Conservation (phyloP, 345 rosid species). For the Brassica rapa region DNA sequence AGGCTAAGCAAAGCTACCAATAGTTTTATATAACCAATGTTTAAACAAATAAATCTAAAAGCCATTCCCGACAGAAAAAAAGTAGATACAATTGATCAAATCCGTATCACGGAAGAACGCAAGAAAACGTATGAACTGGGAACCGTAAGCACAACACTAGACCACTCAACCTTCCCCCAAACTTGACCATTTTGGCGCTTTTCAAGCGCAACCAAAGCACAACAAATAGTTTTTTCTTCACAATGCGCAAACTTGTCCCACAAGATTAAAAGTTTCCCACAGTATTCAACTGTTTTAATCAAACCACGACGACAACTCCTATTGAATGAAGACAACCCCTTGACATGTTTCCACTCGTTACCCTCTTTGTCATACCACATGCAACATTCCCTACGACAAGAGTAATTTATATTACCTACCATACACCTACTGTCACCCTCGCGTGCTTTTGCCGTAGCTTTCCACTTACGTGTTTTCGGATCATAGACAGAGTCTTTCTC, state of each 20-base stretch:
- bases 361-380: slow-evolving; percentile 9
- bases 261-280: neutral
- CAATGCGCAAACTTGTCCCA: neutral
- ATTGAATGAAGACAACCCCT: slow-evolving; percentile 2
- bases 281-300: neutral
- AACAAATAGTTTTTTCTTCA: slow-evolving; percentile 13
- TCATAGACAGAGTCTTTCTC: slow-evolving; percentile 12
- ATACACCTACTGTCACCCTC: neutral
- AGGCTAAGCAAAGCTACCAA: neutral
- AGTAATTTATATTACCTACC: neutral
- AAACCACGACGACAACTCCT: slow-evolving; percentile 2
- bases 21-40: neutral
- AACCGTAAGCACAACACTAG: neutral
- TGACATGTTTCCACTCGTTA: neutral
- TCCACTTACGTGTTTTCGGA: slow-evolving; percentile 1
- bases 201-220: slow-evolving; percentile 4
- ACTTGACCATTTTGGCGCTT: slow-evolving; percentile 4
- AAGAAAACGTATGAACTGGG: neutral
- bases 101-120: neutral
- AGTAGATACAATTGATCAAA: neutral
- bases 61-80: neutral
- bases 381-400: neutral
- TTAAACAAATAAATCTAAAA: neutral
- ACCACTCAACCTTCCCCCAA: neutral
- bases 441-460: neutral